Conservation (phyloP, 495 filamentous ascomycete genomes). For the Aspergillus diversus region DNA sequence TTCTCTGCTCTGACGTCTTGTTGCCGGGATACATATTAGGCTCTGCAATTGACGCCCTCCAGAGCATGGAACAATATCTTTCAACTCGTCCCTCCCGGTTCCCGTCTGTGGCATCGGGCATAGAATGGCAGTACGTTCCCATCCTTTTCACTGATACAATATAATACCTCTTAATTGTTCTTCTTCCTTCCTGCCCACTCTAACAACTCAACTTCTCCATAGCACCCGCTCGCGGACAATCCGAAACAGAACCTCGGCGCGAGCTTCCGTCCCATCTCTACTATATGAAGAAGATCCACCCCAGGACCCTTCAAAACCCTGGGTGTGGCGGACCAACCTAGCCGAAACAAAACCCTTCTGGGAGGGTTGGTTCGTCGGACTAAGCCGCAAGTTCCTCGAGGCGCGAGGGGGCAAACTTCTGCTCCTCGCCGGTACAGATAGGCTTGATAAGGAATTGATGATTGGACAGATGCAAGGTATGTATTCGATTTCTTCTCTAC, state of each 20-base stretch:
- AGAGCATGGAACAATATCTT: conserved; percentile 91
- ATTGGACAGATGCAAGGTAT: conserved; percentile 97
- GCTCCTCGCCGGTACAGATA: conserved; percentile 89
- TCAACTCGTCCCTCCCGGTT: conserved; percentile 82
- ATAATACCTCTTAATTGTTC: background rate
- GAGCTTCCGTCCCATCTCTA: conserved; percentile 85
- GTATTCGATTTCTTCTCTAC: conserved; percentile 18
- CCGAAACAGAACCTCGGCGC: conserved; percentile 77
- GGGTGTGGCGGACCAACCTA: conserved; percentile 88
- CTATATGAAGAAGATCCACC: conserved; percentile 53
- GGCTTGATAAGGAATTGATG: conserved; percentile 91
- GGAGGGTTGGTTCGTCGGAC: conserved; percentile 89
- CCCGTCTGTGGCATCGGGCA: conserved; percentile 69
- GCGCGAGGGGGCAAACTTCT: conserved; percentile 87
- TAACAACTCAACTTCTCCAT: conserved; percentile 3
- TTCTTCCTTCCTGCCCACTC: background rate
- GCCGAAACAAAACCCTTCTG: conserved; percentile 86
- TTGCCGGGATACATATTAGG: conserved; percentile 34
- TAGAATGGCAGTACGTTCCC: conserved; percentile 83
- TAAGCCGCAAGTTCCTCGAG: conserved; percentile 86
- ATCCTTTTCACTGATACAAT: background rate
- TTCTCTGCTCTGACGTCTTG: background rate
- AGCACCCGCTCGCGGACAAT: conserved; percentile 84
- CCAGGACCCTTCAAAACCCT: conserved; percentile 48
- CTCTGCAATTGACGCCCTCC: conserved; percentile 86